A percentile compares a stretch with the other conserved stretches of the same genome.
Evolutionary conservation across 352 stramenopile genomes (phyloP).

Genomic region (Globisporangium paroecandrum): DNA sequence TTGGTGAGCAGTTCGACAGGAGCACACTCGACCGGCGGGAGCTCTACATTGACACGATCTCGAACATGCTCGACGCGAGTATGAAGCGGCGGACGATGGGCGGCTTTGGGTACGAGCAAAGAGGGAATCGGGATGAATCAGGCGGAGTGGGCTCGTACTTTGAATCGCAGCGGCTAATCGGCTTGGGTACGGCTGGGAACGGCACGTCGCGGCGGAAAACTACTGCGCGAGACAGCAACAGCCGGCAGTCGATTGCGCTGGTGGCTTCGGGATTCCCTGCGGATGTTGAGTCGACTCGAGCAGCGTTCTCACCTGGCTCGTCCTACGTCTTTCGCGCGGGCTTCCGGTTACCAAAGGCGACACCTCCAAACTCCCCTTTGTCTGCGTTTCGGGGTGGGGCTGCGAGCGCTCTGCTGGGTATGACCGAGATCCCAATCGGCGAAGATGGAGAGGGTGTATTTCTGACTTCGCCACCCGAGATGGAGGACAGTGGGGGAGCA

Average conservation of each 20-base stretch:
- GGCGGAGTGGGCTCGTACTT: slow-evolving; percentile 31
- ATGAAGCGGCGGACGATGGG: slow-evolving; percentile 68
- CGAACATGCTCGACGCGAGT: slow-evolving; percentile 72
- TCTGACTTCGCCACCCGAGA: slow-evolving; percentile 20
- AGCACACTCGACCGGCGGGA: slow-evolving; percentile 70
- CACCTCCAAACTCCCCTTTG: slow-evolving; percentile 25
- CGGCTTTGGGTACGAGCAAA: slow-evolving; percentile 13
- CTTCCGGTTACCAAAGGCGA: slow-evolving; percentile 52
- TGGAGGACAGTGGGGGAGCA: slow-evolving; percentile 7
- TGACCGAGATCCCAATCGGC: slow-evolving; percentile 7
- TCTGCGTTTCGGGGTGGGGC: slow-evolving; percentile 1
- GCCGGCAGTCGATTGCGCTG: slow-evolving; percentile 26
- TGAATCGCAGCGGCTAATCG: slow-evolving; percentile 45
- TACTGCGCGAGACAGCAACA: slow-evolving; percentile 16
- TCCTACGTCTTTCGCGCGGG: slow-evolving; percentile 52
- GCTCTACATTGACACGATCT: slow-evolving; percentile 75
- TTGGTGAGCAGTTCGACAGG: slow-evolving; percentile 85
- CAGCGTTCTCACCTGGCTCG: slow-evolving; percentile 36
- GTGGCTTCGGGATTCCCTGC: slow-evolving; percentile 27
- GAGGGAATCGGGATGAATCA: slow-evolving; percentile 15
- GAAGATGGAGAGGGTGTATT: slow-evolving; percentile 18
- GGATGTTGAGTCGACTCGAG: slow-evolving; percentile 25
- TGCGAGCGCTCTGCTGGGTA: not conserved
- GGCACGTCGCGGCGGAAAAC: slow-evolving; percentile 25
- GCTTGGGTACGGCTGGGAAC: slow-evolving; percentile 18